Evolutionary conservation across 2,329 filamentous ascomycete genomes (phyloP).

Genomic region (Monosporascus sp.): DNA sequence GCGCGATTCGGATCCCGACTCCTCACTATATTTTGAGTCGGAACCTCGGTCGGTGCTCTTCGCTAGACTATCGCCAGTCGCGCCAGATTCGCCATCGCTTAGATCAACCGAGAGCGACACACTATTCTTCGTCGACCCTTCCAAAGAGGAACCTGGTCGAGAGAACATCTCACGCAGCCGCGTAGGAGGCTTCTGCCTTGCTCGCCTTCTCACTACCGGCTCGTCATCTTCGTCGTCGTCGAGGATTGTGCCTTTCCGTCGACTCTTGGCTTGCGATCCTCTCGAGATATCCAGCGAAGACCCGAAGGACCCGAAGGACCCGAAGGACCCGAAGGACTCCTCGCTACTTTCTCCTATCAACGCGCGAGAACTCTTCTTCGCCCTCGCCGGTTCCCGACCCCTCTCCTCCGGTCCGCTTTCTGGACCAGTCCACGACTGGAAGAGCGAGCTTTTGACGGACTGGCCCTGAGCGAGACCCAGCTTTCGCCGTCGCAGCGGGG

Average conservation of each 20-base stretch:
- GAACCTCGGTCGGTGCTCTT: constrained; percentile 17
- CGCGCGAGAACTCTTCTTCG: constrained; percentile 6
- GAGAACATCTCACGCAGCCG: background rate
- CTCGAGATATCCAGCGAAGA: background rate
- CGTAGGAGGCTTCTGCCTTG: background rate
- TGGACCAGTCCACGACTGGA: constrained; percentile 19
- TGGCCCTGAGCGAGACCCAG: constrained; percentile 18
- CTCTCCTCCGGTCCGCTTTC: background rate
- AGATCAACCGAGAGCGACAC: constrained; percentile 4
- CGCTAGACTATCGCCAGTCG: constrained; percentile 2
- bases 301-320: background rate
- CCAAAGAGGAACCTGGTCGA: background rate
- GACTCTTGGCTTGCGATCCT: background rate
- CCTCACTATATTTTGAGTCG: constrained; percentile 16
- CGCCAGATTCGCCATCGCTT: constrained; percentile 6
- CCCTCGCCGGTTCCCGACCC: background rate
- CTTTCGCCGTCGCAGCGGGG: constrained; percentile 25
- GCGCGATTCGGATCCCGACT: constrained; percentile 10
- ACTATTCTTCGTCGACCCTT: background rate
- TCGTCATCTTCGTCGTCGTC: constrained; percentile 1
- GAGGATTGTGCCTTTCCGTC: constrained; percentile 1
- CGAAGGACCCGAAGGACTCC: constrained; percentile 6
- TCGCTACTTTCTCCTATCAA: constrained; percentile 5
- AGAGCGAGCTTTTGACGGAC: constrained; percentile 18
- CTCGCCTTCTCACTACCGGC: background rate